Percentiles rank a stretch among this genome's conserved stretches.
These are phyloP conservation scores for Starmerella cellae DNA, from an alignment of 805 yeast species.

Conservation along the genomic window DNA sequence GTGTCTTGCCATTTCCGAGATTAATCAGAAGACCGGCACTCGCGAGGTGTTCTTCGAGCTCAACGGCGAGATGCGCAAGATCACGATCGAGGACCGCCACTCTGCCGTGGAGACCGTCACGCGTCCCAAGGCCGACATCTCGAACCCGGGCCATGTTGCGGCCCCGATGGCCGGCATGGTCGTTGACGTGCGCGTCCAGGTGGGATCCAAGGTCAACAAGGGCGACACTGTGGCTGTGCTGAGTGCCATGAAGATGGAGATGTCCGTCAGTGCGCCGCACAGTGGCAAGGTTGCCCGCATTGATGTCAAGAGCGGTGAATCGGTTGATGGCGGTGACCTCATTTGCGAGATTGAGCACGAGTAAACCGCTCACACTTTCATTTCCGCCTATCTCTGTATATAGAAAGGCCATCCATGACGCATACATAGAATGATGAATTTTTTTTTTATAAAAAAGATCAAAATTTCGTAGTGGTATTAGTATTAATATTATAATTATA, in stretches of 20 bases:
- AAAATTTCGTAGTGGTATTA: not conserved
- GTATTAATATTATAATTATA: no score
- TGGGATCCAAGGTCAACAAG: slow-evolving; percentile 80
- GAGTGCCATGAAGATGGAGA: slow-evolving; percentile 99
- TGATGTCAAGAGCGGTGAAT: slow-evolving; percentile 75
- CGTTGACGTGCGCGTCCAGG: slow-evolving; percentile 82
- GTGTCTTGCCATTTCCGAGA: slow-evolving; percentile 84
- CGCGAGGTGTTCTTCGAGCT: slow-evolving; percentile 96
- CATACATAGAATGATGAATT: no score
- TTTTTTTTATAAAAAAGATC: no score
- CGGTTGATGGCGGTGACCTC: slow-evolving; percentile 89
- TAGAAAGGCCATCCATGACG: no score
- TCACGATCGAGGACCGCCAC: slow-evolving; percentile 75
- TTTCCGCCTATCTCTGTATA: not conserved
- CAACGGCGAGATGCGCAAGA: slow-evolving; percentile 97
- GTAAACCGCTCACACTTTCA: not conserved
- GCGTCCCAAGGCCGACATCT: slow-evolving; percentile 81
- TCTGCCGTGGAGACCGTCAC: slow-evolving; percentile 74
- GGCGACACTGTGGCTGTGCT: slow-evolving; percentile 91
- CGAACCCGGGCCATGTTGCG: slow-evolving; percentile 83
- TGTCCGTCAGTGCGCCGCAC: slow-evolving; percentile 89
- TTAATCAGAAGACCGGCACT: slow-evolving; percentile 69
- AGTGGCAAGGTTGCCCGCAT: slow-evolving; percentile 73
- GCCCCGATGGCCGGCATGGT: slow-evolving; percentile 99
- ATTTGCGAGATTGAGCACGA: slow-evolving; percentile 42